phyloP scores from a whole-genome alignment of 257 asterid species.

The Prunella vulgaris region DNA sequence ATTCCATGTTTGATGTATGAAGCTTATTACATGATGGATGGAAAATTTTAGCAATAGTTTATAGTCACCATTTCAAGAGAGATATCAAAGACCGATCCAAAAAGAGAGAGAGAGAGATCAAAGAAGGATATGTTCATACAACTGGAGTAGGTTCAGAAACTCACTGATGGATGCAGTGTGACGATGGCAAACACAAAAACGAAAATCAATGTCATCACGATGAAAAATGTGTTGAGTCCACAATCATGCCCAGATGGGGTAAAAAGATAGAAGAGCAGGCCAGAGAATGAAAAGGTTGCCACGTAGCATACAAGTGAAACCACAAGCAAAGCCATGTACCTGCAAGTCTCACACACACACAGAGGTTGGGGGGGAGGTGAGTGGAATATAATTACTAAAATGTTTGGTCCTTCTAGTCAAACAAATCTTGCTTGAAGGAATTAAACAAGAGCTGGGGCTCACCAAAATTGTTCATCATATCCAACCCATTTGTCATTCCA shows the following conservation, averaged over 20 bases:
- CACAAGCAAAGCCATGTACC: conserved; percentile 83
- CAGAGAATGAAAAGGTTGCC: conserved; percentile 70
- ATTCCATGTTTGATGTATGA: not conserved
- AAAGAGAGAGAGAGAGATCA: not conserved
- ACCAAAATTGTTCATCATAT: conserved; percentile 91
- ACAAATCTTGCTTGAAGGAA: not conserved
- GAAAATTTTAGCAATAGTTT: not conserved
- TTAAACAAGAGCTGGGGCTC: conserved; percentile 21
- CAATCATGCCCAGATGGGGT: conserved; percentile 90
- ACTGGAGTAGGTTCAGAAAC: conserved; percentile 26
- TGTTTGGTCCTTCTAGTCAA: not conserved
- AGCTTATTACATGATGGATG: not conserved
- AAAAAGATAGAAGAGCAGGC: conserved; percentile 79
- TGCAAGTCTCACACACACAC: conserved; percentile 24
- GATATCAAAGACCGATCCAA: not conserved
- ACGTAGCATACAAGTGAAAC: conserved; percentile 85
- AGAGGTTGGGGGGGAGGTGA: not conserved
- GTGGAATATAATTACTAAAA: not conserved
- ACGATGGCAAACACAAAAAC: conserved; percentile 66
- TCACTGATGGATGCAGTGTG: conserved; percentile 85
- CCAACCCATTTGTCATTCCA: conserved; percentile 99
- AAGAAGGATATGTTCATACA: not conserved
- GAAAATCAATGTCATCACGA: conserved; percentile 60
- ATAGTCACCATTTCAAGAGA: not conserved
- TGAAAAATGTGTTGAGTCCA: conserved; percentile 86